These are phyloP conservation scores for Teunomyces stri DNA, from an alignment of 805 yeast species.

Conservation along the genomic window DNA sequence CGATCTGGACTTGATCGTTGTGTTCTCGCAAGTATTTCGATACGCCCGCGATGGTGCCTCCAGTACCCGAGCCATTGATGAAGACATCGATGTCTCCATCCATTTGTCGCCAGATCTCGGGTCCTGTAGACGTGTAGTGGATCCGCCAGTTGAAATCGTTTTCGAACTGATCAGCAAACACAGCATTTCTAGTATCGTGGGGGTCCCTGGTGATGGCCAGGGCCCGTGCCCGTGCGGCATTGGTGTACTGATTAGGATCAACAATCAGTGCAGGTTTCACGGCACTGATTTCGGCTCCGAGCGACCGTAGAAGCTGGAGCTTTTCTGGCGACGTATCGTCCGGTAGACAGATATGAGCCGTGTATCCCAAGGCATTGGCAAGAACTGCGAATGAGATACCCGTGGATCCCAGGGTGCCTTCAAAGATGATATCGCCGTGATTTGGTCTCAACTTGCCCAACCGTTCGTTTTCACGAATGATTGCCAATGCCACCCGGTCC, in stretches of 20 bases:
- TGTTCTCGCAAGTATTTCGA: constrained; percentile 41
- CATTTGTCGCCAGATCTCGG: constrained; percentile 83
- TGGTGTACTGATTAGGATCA: constrained; percentile 90
- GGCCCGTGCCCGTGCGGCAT: constrained; percentile 74
- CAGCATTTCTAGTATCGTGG: constrained; percentile 48
- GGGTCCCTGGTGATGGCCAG: constrained; percentile 42
- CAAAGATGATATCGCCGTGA: constrained; percentile 73
- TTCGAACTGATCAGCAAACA: constrained; percentile 95
- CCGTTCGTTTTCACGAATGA: constrained; percentile 66
- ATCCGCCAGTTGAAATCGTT: constrained; percentile 86
- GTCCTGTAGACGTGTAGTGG: constrained; percentile 84
- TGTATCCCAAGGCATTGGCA: constrained; percentile 86
- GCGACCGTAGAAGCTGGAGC: constrained; percentile 60
- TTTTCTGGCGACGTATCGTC: constrained; percentile 91
- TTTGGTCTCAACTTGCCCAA: constrained; percentile 56
- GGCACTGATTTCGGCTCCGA: constrained; percentile 81
- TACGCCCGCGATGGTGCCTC: constrained; percentile 38
- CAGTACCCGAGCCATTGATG: constrained; percentile 93
- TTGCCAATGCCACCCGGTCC: constrained; percentile 88
- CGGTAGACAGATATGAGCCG: constrained; percentile 90
- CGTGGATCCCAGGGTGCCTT: constrained; percentile 96
- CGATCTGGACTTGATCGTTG: constrained; percentile 42
- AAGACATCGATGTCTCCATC: constrained; percentile 66
- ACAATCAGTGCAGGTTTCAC: constrained; percentile 95
- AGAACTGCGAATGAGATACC: constrained; percentile 91